Conservation (phyloP, 2,329 filamentous ascomycete genomes). For the Chrysoporthe puriensis region DNA sequence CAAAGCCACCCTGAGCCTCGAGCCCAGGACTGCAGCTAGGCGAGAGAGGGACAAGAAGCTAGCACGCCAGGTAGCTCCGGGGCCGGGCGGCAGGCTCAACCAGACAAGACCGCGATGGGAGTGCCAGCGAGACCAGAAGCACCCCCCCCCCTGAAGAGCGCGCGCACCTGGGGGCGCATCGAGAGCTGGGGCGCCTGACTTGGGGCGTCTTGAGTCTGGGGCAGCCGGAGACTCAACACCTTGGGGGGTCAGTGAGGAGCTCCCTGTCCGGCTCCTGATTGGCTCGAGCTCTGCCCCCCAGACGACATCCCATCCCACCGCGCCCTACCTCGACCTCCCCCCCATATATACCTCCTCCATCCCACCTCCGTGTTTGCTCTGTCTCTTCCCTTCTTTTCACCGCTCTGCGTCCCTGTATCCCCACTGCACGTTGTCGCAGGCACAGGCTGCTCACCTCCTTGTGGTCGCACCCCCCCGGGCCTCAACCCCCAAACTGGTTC, state of each 20-base stretch:
- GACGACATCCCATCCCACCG: slow-evolving; percentile 28
- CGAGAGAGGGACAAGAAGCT: neutral
- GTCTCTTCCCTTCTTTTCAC: slow-evolving; percentile 21
- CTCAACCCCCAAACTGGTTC: slow-evolving; percentile 3
- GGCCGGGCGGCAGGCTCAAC: neutral
- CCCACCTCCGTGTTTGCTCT: slow-evolving; percentile 29
- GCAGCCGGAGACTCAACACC: slow-evolving; percentile 13
- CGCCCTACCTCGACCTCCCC: slow-evolving; percentile 31
- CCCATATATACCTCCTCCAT: slow-evolving; percentile 34
- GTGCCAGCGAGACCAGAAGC: neutral
- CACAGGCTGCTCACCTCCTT: slow-evolving; percentile 12
- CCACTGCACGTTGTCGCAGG: slow-evolving; percentile 5
- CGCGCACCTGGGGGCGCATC: neutral
- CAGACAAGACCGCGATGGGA: neutral
- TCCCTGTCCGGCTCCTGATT: slow-evolving; percentile 35
- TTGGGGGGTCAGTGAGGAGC: slow-evolving; percentile 26
- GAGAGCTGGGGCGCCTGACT: neutral
- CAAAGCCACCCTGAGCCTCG: neutral
- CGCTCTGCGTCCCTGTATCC: neutral
- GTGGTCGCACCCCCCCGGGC: slow-evolving; percentile 18
- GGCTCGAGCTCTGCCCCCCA: slow-evolving; percentile 33
- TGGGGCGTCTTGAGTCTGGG: slow-evolving; percentile 17
- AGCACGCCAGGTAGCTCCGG: neutral
- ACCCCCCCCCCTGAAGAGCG: neutral
- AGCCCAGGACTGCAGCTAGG: neutral